Evolutionary conservation across 495 filamentous ascomycete species (phyloP).

Genomic region (Neohortaea acidophila): DNA sequence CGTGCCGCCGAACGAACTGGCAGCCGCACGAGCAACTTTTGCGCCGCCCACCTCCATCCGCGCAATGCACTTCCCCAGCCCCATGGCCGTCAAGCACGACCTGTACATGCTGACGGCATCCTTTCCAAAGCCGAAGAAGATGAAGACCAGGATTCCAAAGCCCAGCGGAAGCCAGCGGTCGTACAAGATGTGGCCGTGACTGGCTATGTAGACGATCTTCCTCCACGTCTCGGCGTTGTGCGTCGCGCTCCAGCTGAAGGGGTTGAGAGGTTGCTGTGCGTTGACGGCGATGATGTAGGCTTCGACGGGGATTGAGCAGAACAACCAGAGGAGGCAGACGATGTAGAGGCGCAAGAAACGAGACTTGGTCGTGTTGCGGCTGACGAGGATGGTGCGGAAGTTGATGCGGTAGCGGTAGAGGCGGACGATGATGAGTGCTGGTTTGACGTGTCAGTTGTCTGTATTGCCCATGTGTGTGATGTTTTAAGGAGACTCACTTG

Average conservation of each 20-base stretch:
- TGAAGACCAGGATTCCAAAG: slow-evolving; percentile 46
- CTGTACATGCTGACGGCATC: slow-evolving; percentile 67
- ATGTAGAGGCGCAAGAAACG: slow-evolving; percentile 67
- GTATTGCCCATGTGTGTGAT: background rate
- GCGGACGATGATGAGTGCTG: slow-evolving; percentile 49
- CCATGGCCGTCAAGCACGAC: slow-evolving; percentile 27
- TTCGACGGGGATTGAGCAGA: slow-evolving; percentile 49
- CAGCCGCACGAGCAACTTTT: background rate
- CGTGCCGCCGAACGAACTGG: slow-evolving; percentile 12
- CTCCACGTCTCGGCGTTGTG: slow-evolving; percentile 42
- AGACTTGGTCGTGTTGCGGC: slow-evolving; percentile 46
- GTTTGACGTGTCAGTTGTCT: slow-evolving; percentile 5
- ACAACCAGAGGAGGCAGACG: slow-evolving; percentile 51
- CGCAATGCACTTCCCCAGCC: slow-evolving; percentile 11
- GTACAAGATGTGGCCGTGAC: slow-evolving; percentile 37
- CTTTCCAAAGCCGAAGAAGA: slow-evolving; percentile 66
- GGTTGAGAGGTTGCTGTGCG: slow-evolving; percentile 21
- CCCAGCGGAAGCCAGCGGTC: slow-evolving; percentile 55
- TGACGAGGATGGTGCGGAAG: slow-evolving; percentile 43
- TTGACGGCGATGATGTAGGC: slow-evolving; percentile 41
- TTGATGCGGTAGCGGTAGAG: slow-evolving; percentile 49
- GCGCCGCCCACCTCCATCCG: slow-evolving; percentile 1
- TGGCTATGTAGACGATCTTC: slow-evolving; percentile 46
- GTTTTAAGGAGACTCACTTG: slow-evolving; percentile 41
- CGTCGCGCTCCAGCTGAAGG: slow-evolving; percentile 39